phyloP scores from a whole-genome alignment of 2,329 filamentous ascomycete species.

The Cadophora gregata region DNA sequence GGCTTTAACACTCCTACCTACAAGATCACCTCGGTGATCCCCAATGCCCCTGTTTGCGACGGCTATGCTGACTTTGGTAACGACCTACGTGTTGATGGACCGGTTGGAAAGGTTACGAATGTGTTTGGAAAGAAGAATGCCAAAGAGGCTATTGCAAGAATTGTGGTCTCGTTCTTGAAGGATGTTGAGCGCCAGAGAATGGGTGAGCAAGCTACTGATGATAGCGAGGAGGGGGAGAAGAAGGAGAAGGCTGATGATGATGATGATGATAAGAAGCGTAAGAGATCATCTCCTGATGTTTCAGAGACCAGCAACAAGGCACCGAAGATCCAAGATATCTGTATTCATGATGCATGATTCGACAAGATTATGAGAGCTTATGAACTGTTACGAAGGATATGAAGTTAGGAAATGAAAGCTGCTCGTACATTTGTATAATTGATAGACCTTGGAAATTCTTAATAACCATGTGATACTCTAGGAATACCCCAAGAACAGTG shows the following conservation, averaged over 20 bases:
- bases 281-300: slow-evolving; percentile 8
- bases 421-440: too few species aligned
- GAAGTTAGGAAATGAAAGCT: too few species aligned
- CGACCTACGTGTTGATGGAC: slow-evolving; percentile 42
- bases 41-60: slow-evolving; percentile 32
- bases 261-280: slow-evolving; percentile 33
- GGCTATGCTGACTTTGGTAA: slow-evolving; percentile 40
- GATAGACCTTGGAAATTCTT: too few species aligned
- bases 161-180: slow-evolving; percentile 48
- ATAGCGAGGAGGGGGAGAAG: slow-evolving; percentile 22
- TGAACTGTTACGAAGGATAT: not conserved
- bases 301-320: not conserved
- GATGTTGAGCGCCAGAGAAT: slow-evolving; percentile 43
- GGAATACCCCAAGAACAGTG: too few species aligned
- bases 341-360: not conserved
- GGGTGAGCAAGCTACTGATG: slow-evolving; percentile 12
- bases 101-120: slow-evolving; percentile 49
- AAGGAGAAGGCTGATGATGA: slow-evolving; percentile 20
- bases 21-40: slow-evolving; percentile 28
- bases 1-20: slow-evolving; percentile 40
- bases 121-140: slow-evolving; percentile 56
- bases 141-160: slow-evolving; percentile 54
- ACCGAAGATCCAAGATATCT: not conserved
- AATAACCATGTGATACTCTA: too few species aligned
- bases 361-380: not conserved